A percentile compares a stretch with the other conserved stretches of the same genome.
Conservation (phyloP, 306 rosid genomes). For the Mimosa pudica region DNA sequence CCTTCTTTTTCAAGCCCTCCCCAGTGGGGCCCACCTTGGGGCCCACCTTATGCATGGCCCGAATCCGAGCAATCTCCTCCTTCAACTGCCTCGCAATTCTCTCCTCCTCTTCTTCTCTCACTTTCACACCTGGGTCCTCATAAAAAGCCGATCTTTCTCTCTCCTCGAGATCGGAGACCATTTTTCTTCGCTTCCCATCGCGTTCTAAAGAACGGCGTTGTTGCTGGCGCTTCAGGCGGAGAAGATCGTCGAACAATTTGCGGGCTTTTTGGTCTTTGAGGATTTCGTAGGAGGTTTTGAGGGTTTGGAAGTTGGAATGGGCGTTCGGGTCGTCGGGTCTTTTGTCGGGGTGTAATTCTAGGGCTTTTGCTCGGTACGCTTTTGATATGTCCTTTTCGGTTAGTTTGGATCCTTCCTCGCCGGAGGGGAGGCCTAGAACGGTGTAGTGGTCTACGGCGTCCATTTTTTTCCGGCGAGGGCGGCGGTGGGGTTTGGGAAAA, state of each 20-base stretch:
- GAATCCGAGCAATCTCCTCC: conserved; percentile 79
- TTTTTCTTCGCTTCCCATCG: conserved; percentile 71
- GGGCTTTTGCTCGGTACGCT: conserved; percentile 76
- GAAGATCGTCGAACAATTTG: conserved; percentile 68
- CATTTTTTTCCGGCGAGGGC: conserved; percentile 33
- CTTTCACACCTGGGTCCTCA: conserved; percentile 53
- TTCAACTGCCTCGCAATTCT: conserved; percentile 63
- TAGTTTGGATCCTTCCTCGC: conserved; percentile 76
- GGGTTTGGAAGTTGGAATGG: conserved; percentile 63
- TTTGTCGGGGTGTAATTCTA: conserved; percentile 91
- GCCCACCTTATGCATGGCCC: conserved; percentile 54
- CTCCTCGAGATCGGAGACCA: conserved; percentile 89
- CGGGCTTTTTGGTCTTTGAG: conserved; percentile 83
- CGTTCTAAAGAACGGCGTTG: conserved; percentile 66
- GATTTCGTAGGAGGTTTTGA: conserved; percentile 76
- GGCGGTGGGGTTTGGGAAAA: too few species aligned
- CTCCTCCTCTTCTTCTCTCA: conserved; percentile 74
- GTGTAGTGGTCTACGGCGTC: conserved; percentile 68
- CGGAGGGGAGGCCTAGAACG: conserved; percentile 79
- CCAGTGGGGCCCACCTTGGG: too few species aligned
- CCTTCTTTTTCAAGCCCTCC: conserved; percentile 32
- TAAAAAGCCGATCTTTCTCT: conserved; percentile 71
- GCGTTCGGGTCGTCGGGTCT: conserved; percentile 82
- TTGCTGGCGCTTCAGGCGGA: conserved; percentile 73
- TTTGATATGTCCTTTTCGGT: conserved; percentile 70